A percentile compares a stretch with the other conserved stretches of the same genome.
phyloP scores from a whole-genome alignment of 345 rosid species.

The Salix koriyanagi region DNA sequence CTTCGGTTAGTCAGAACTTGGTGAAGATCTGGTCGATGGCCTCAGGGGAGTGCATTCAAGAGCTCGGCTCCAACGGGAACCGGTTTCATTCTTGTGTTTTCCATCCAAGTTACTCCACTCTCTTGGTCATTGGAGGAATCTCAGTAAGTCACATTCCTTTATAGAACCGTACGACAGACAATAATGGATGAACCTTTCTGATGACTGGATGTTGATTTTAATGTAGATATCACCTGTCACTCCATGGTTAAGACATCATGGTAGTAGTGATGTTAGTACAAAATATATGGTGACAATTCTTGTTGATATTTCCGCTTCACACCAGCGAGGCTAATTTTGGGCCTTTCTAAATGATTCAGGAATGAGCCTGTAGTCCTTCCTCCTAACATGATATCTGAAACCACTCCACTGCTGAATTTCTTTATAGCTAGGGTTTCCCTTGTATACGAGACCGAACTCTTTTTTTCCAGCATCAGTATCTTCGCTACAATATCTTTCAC shows the following conservation, averaged over 20 bases:
- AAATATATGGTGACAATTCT: neutral
- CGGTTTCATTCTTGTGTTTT: conserved; percentile 62
- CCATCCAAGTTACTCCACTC: conserved; percentile 53
- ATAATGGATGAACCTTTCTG: neutral
- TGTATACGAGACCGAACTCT: no score
- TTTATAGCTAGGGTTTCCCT: no score
- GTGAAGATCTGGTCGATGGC: conserved; percentile 62
- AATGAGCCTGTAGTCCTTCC: no score
- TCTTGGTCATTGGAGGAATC: conserved; percentile 55
- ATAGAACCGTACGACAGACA: neutral
- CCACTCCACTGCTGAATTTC: no score
- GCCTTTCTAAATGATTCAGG: no score
- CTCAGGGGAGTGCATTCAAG: conserved; percentile 59
- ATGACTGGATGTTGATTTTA: neutral
- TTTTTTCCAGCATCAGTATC: no score
- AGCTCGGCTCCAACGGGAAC: conserved; percentile 45
- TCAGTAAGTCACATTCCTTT: conserved; percentile 31
- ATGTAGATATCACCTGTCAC: neutral
- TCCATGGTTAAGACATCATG: neutral
- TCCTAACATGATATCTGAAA: no score
- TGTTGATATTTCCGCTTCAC: no score
- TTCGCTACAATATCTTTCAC: no score
- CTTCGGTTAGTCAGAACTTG: conserved; percentile 58
- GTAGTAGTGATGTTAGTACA: neutral
- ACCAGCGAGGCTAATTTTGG: no score